Conservation (phyloP, 208 protist genomes). For the Acanthamoeba quina region DNA sequence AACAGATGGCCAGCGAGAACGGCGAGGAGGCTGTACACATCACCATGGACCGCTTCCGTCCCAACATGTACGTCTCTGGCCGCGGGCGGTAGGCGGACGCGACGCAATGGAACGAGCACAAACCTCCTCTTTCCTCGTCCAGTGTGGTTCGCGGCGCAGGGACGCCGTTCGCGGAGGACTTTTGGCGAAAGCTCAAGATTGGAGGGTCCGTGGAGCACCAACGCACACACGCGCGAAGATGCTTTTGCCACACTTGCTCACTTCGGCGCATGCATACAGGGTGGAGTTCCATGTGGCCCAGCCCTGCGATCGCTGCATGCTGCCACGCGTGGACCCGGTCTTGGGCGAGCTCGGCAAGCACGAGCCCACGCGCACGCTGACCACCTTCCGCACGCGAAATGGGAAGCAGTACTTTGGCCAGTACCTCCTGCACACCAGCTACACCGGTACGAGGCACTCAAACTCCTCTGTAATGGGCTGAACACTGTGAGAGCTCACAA, state of each 20-base stretch:
- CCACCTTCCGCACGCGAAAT: neutral
- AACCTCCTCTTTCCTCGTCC: neutral
- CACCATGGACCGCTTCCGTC: conserved; percentile 24
- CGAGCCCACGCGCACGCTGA: conserved; percentile 18
- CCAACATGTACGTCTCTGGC: neutral
- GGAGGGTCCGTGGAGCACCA: neutral
- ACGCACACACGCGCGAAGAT: neutral
- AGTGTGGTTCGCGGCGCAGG: conserved; percentile 8
- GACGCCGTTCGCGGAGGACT: conserved; percentile 37
- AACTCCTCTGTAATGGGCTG: neutral
- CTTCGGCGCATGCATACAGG: neutral
- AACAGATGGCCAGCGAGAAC: neutral
- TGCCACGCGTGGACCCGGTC: neutral
- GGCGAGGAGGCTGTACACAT: neutral
- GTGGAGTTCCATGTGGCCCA: neutral
- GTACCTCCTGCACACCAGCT: neutral
- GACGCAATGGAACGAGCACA: neutral
- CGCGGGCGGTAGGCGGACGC: too few species aligned
- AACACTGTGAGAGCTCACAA: neutral
- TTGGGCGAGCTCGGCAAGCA: neutral
- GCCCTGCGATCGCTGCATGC: conserved; percentile 23
- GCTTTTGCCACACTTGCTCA: too few species aligned
- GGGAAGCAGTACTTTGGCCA: conserved; percentile 54
- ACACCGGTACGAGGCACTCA: neutral
- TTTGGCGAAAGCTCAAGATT: conserved; percentile 21